Conservation (phyloP, 2,329 filamentous ascomycete genomes). For the Penicillium concentricum region DNA sequence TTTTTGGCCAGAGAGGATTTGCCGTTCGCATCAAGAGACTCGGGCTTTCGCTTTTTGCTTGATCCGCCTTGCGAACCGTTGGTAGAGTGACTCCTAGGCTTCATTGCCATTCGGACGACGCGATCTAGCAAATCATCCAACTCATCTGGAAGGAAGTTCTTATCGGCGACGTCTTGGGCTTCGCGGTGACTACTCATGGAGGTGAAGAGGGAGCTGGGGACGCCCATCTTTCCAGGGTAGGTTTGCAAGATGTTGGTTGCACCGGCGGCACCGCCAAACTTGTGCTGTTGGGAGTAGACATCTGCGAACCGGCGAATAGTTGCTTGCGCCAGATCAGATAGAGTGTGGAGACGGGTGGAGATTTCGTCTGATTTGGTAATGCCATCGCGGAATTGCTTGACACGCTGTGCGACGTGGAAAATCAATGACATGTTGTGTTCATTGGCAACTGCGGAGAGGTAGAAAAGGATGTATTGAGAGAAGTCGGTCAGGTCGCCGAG, state of each 20-base stretch:
- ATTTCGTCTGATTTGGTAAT: constrained; percentile 57
- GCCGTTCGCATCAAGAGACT: constrained; percentile 30
- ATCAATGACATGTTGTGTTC: constrained; percentile 86
- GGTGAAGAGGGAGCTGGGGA: constrained; percentile 77
- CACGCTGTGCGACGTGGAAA: constrained; percentile 85
- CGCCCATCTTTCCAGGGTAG: constrained; percentile 74
- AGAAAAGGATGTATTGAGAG: constrained; percentile 85
- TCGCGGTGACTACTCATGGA: constrained; percentile 72
- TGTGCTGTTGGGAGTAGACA: constrained; percentile 68
- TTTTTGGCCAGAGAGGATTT: constrained; percentile 30
- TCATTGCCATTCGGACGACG: constrained; percentile 68
- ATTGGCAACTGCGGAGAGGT: constrained; percentile 75
- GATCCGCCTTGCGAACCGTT: constrained; percentile 21
- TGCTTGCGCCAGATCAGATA: constrained; percentile 83
- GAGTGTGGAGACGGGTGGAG: constrained; percentile 65
- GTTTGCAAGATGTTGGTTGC: constrained; percentile 66
- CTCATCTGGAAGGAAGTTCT: constrained; percentile 76
- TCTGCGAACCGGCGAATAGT: constrained; percentile 85
- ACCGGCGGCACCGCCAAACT: constrained; percentile 41
- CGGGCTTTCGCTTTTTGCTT: constrained; percentile 45
- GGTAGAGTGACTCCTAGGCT: constrained; percentile 49
- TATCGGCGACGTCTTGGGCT: constrained; percentile 82
- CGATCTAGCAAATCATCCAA: constrained; percentile 74
- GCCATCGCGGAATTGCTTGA: constrained; percentile 85
- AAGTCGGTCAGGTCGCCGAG: constrained; percentile 70